Conservation (phyloP, 2,329 filamentous ascomycete species). For the Colletotrichum sp. region DNA sequence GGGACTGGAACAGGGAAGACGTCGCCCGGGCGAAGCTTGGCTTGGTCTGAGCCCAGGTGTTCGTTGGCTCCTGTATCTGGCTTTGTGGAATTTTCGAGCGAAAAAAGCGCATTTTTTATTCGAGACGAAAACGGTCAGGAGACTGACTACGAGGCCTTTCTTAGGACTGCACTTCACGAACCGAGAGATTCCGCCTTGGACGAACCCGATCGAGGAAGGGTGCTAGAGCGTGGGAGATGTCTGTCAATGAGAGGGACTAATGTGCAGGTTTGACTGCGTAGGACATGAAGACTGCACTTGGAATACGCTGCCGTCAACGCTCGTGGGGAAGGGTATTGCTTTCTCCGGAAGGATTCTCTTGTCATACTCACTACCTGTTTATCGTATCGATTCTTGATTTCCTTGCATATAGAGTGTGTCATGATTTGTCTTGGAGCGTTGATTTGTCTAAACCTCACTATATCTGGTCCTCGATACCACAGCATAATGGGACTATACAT, state of each 20-base stretch:
- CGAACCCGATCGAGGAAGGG: constrained; percentile 3
- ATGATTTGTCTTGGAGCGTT: background rate
- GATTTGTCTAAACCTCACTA: background rate
- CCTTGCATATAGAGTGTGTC: background rate
- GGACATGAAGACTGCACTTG: background rate
- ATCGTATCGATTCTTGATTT: background rate
- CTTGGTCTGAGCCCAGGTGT: background rate
- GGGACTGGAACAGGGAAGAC: background rate
- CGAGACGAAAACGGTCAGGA: background rate
- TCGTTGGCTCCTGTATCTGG: background rate
- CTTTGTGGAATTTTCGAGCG: background rate
- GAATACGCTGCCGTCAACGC: background rate
- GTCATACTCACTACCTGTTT: background rate
- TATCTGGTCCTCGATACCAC: background rate
- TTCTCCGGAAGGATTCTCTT: background rate
- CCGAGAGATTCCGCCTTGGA: background rate
- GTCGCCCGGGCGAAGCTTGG: constrained; percentile 2
- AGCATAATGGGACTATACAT: background rate
- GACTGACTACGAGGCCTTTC: background rate
- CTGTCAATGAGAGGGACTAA: background rate
- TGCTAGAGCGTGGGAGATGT: background rate
- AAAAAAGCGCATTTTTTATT: background rate
- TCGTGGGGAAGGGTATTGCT: background rate
- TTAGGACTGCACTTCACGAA: constrained; percentile 2
- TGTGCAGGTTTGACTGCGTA: background rate